Conservation (phyloP, 176 grass and related monocot genomes). For the Rhynchospora pubera region DNA sequence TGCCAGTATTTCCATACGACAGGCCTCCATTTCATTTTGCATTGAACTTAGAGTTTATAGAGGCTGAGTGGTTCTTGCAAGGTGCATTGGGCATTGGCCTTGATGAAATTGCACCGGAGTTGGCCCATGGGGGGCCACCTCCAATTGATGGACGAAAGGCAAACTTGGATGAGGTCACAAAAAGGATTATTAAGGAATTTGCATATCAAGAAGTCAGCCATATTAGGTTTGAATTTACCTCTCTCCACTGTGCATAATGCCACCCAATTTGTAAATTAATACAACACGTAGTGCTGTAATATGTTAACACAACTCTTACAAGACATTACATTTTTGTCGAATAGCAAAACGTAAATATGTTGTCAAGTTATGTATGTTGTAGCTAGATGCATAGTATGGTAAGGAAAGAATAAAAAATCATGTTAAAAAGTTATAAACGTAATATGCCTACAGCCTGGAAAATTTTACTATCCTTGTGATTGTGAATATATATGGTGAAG, state of each 20-base stretch:
- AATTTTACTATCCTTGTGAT: no score
- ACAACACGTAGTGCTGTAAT: neutral
- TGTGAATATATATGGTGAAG: no score
- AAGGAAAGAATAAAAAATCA: no score
- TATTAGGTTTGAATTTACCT: slow-evolving; percentile 34
- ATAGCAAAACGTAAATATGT: no score
- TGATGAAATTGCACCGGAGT: slow-evolving; percentile 43
- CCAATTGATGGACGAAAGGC: slow-evolving; percentile 60
- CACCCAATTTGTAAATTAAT: neutral
- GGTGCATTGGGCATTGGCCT: slow-evolving; percentile 48
- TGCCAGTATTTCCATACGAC: slow-evolving; percentile 50
- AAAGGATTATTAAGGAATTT: slow-evolving; percentile 49
- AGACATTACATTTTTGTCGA: no score
- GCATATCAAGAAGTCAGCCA: slow-evolving; percentile 68
- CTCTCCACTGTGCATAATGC: neutral
- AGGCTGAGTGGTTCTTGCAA: slow-evolving; percentile 63
- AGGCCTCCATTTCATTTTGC: slow-evolving; percentile 58
- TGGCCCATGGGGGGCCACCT: slow-evolving; percentile 48
- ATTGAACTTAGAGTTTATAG: slow-evolving; percentile 62
- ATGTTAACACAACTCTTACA: no score
- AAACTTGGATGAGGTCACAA: slow-evolving; percentile 40
- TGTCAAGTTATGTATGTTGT: no score
- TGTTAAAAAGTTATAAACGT: no score
- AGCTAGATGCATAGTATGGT: no score
- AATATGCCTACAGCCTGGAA: no score